Evolutionary conservation across 2,329 filamentous ascomycete species (phyloP).

Genomic region (Ascochyta clinopodiicola): DNA sequence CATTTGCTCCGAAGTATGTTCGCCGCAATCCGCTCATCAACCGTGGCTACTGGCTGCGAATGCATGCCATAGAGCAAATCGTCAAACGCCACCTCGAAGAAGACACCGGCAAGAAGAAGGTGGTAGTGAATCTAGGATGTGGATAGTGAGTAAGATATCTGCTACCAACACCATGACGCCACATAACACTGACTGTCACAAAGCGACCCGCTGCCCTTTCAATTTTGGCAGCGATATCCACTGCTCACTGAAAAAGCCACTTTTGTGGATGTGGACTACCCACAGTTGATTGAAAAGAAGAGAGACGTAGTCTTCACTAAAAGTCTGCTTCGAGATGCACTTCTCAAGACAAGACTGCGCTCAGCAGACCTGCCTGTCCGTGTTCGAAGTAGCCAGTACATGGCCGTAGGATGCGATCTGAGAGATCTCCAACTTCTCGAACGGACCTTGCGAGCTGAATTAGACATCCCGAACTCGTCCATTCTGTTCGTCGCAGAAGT

Average conservation of each 20-base stretch:
- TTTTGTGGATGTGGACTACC: conserved; percentile 89
- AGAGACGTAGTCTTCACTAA: conserved; percentile 67
- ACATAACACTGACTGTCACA: conserved; percentile 25
- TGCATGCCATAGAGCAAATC: conserved; percentile 79
- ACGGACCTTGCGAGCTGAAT: conserved; percentile 62
- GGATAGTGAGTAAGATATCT: conserved; percentile 73
- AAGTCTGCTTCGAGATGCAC: conserved; percentile 51
- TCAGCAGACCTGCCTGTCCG: conserved; percentile 37
- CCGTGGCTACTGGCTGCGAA: conserved; percentile 84
- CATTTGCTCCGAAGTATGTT: conserved; percentile 85
- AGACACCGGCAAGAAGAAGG: conserved; percentile 64
- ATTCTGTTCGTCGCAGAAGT: conserved; percentile 89
- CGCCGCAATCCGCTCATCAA: conserved; percentile 88
- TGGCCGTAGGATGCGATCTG: conserved; percentile 82
- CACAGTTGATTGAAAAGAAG: conserved; percentile 78
- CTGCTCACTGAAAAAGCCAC: conserved; percentile 63
- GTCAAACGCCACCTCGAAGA: conserved; percentile 75
- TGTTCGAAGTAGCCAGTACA: conserved; percentile 69
- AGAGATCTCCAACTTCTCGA: conserved; percentile 69
- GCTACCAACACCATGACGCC: not conserved
- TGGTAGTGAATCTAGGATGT: conserved; percentile 85
- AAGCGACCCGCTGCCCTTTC: conserved; percentile 88
- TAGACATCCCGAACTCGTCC: conserved; percentile 64
- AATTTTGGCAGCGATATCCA: conserved; percentile 73
- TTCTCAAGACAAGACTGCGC: conserved; percentile 37